Evolutionary conservation across 73 alveolate genomes (phyloP), one percentile per base, ranked within the genome.

Genomic region (Uronychia binucleata): DNA sequence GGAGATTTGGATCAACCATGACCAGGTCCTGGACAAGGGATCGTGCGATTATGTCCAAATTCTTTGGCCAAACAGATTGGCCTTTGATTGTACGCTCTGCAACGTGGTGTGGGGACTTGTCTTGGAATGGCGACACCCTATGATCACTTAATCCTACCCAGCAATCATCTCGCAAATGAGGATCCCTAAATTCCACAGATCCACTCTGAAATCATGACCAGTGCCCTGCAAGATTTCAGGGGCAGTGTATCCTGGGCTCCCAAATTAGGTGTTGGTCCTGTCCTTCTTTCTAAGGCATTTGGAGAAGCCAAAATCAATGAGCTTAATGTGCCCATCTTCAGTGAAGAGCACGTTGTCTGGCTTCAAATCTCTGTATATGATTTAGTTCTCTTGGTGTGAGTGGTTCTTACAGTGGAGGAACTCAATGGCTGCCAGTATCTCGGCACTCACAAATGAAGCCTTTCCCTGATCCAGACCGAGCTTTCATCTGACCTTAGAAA

Each of bases 261-360:
- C 67, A 46, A 5, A 46, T 5, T 46, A 11, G 67, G 67, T 46
- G 67, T 46, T 11, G 57, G 75, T 83, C 86, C 67, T 89, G 79
- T 25, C 80, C 77, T 31, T 83, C 79, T 46, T 46, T 11, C 19
- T 46, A 19, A 46, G 67, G 19, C 19, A 46, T 88, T 92, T 79
- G 25, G 96, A 77, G 32, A 90, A 83, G 31, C 97, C 98, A 34
- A 95, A 95, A 93, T 95, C 98, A 30, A 94, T 88, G 26, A 95
- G 77, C 87, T 90, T 93, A 75, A 91, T 85, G 75, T 84, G 82
- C 33, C 95, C 94, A 14, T 89, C 93, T 32, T 88, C 74, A 83
- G 86, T 97, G 28, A 95, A 80, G 75, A 91, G 86, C 33, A 95
- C 77, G 84, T 95, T 95, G 83, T 95, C 97, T 27, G 98, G 98